Evolutionary conservation across 305 asterid species (phyloP).

Genomic region (Fraxinus dipetala): DNA sequence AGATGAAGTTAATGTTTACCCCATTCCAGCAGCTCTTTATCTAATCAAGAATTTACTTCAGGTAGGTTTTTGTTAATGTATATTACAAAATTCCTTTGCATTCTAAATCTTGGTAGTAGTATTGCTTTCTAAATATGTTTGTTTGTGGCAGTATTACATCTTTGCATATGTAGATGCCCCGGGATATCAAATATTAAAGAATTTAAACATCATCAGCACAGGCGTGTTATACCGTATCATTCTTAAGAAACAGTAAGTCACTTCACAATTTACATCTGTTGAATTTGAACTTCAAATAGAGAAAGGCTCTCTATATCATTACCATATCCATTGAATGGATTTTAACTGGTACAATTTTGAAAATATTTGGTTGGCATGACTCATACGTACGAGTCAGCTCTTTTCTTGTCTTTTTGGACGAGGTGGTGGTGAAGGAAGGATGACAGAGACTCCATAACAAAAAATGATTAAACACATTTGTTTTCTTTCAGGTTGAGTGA

Average conservation of each 20-base stretch:
- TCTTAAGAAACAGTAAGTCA: slow-evolving; percentile 80
- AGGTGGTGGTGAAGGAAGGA: slow-evolving; percentile 18
- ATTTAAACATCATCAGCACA: slow-evolving; percentile 92
- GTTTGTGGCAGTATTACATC: slow-evolving; percentile 78
- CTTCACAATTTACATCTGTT: slow-evolving; percentile 20
- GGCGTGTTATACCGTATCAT: slow-evolving; percentile 85
- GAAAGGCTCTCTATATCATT: slow-evolving; percentile 6
- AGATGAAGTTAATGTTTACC: slow-evolving; percentile 90
- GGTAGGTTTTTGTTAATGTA: slow-evolving; percentile 39
- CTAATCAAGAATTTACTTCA: slow-evolving; percentile 93
- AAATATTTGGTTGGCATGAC: slow-evolving; percentile 13
- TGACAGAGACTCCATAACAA: slow-evolving; percentile 12
- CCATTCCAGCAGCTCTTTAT: slow-evolving; percentile 94
- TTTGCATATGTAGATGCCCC: slow-evolving; percentile 99
- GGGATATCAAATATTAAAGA: slow-evolving; percentile 95
- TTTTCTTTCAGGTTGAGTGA: slow-evolving; percentile 74
- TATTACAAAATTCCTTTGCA: background rate
- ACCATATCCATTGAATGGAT: slow-evolving; percentile 10
- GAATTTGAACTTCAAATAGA: slow-evolving; percentile 10
- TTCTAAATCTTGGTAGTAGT: slow-evolving; percentile 6
- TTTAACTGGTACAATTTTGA: background rate
- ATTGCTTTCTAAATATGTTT: slow-evolving; percentile 27
- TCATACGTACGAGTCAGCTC: background rate
- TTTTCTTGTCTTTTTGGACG: slow-evolving; percentile 21
- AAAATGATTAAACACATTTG: slow-evolving; percentile 7